phyloP scores from a whole-genome alignment of 768 basidiomycete genomes.

The Suillus plorans region DNA sequence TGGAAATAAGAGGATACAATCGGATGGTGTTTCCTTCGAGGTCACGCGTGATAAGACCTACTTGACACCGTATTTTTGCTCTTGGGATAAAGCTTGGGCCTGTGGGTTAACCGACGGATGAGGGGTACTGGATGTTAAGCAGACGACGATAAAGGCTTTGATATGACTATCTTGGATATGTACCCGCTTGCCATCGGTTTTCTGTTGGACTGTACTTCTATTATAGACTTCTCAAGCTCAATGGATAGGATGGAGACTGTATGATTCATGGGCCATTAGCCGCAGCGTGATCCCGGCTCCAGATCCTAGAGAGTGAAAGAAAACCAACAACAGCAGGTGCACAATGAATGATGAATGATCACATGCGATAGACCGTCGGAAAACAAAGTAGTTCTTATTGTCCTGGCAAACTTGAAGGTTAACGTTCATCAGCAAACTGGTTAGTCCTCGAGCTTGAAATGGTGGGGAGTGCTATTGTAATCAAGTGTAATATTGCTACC shows the following conservation, averaged over 20 bases:
- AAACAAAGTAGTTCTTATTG: too few species aligned
- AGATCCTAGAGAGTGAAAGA: neutral
- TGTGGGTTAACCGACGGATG: neutral
- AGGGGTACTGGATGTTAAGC: neutral
- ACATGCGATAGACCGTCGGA: neutral
- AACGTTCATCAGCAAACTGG: too few species aligned
- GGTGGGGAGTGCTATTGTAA: too few species aligned
- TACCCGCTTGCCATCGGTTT: neutral
- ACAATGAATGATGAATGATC: neutral
- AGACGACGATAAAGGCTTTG: neutral
- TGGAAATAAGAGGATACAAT: neutral
- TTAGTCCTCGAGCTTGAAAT: too few species aligned
- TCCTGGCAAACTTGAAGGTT: too few species aligned
- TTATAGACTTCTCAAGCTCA: neutral
- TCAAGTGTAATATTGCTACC: too few species aligned
- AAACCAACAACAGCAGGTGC: neutral
- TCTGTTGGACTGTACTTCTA: neutral
- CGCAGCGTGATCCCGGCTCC: neutral
- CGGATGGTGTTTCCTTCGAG: neutral
- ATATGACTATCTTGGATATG: neutral
- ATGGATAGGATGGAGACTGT: neutral
- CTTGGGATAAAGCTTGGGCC: neutral
- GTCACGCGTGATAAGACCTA: neutral
- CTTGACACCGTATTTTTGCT: neutral
- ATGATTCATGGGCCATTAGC: neutral